Conservation (phyloP, 2,329 filamentous ascomycete genomes). For the Fonsecaea pugnacius region DNA sequence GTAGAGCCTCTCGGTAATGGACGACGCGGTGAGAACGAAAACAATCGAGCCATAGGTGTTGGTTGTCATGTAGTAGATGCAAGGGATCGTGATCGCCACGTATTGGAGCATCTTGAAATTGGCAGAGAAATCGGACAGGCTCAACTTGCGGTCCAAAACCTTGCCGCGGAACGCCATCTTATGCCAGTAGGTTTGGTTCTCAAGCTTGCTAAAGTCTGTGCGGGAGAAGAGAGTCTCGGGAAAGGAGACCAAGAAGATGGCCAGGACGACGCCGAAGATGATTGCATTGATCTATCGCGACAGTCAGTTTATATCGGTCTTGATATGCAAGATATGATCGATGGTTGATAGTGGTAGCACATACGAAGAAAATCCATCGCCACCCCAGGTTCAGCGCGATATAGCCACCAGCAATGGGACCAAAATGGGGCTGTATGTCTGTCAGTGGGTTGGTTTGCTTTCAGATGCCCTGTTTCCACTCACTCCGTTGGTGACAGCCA, state of each 20-base stretch:
- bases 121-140: background rate
- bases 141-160: conserved; percentile 11
- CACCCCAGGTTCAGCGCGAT: background rate
- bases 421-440: background rate
- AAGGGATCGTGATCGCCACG: conserved; percentile 8
- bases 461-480: background rate
- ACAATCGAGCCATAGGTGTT: conserved; percentile 15
- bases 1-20: conserved; percentile 9
- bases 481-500: conserved; percentile 1
- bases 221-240: conserved; percentile 14
- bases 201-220: conserved; percentile 11
- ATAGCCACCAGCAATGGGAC: background rate
- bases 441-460: background rate
- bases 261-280: conserved; percentile 8
- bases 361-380: conserved; percentile 2
- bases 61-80: conserved; percentile 18
- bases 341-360: background rate
- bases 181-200: conserved; percentile 9
- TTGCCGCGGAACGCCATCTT: conserved; percentile 16
- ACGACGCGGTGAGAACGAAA: conserved; percentile 9
- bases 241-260: conserved; percentile 12
- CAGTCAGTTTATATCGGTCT: background rate
- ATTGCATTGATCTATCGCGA: conserved; percentile 10
- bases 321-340: background rate
- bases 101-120: conserved; percentile 15